Evolutionary conservation across 306 rosid species (phyloP).

Genomic region (Pyrus communis): DNA sequence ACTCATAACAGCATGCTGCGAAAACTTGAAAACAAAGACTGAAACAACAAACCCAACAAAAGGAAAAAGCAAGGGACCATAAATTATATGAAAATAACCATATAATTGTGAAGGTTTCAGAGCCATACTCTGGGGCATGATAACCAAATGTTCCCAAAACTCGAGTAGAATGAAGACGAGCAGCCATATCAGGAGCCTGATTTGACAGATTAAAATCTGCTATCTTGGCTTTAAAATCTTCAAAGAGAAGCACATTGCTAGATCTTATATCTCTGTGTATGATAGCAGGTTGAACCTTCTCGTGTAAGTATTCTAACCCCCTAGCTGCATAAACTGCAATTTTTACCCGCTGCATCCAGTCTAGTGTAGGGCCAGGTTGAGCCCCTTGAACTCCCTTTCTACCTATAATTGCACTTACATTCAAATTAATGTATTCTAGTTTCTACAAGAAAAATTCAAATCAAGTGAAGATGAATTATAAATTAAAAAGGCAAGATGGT

Average conservation of each 20-base stretch:
- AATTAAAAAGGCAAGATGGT: not conserved
- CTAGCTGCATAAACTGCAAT: conserved; percentile 53
- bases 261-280: conserved; percentile 50
- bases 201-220: conserved; percentile 54
- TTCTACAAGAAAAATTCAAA: not conserved
- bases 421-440: not conserved
- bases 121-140: conserved; percentile 50
- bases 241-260: conserved; percentile 50
- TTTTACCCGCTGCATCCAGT: conserved; percentile 53
- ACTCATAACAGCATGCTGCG: not conserved
- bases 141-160: conserved; percentile 54
- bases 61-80: not conserved
- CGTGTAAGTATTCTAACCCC: conserved; percentile 53
- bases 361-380: conserved; percentile 50
- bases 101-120: conserved; percentile 1
- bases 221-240: conserved; percentile 45
- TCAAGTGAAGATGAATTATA: not conserved
- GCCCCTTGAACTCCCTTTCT: conserved; percentile 60
- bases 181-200: conserved; percentile 59
- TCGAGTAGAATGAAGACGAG: conserved; percentile 54
- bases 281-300: conserved; percentile 40
- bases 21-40: not conserved
- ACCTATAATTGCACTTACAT: conserved; percentile 18
- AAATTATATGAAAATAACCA: not conserved
- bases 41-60: not conserved